phyloP scores from a whole-genome alignment of 75 land plant species.

The Sequoiadendron giganteum region DNA sequence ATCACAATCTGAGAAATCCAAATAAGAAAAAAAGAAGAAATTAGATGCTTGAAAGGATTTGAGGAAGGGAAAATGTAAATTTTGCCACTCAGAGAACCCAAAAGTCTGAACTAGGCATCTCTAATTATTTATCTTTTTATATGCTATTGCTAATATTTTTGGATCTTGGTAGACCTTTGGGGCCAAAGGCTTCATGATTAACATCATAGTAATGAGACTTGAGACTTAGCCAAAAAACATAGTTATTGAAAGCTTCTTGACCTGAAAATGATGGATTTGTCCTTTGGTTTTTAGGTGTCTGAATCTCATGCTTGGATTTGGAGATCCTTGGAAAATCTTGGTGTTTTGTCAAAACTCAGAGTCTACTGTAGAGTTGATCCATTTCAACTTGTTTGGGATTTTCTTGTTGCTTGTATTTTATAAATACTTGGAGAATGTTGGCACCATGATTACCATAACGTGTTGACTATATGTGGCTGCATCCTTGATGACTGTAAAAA shows the following conservation, averaged over 20 bases:
- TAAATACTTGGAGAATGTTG: background rate
- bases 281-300: too few species aligned
- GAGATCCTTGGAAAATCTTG: too few species aligned
- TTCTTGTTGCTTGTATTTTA: background rate
- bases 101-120: background rate
- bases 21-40: background rate
- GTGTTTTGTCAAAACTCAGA: too few species aligned
- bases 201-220: too few species aligned
- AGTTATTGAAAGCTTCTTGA: too few species aligned
- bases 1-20: background rate
- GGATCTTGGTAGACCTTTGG: too few species aligned
- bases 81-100: background rate
- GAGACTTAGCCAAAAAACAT: too few species aligned
- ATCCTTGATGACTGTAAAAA: background rate
- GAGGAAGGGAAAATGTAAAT: background rate
- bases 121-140: background rate
- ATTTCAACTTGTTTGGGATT: too few species aligned
- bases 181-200: too few species aligned
- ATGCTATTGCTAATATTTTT: background rate
- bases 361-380: too few species aligned
- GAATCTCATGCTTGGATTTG: too few species aligned
- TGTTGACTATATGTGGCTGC: background rate
- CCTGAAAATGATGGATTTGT: too few species aligned
- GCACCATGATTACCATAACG: background rate
- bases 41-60: background rate